phyloP scores from a whole-genome alignment of 345 rosid species.

The Viola odorata region DNA sequence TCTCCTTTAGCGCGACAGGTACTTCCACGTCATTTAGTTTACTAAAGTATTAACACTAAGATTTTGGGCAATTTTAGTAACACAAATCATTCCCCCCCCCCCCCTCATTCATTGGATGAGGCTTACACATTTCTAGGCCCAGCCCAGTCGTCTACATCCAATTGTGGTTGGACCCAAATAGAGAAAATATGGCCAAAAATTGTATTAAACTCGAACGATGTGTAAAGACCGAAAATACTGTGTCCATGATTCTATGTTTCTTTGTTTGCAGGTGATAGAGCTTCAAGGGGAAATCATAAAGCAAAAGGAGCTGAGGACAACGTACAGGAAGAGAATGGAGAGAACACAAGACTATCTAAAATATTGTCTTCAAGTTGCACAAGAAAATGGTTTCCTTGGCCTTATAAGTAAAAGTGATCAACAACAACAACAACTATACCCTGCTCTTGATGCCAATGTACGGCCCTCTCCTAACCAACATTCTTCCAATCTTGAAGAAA shows the following conservation, averaged over 20 bases:
- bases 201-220: no score
- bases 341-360: slow-evolving; percentile 49
- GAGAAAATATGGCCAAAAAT: no score
- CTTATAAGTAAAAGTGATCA: slow-evolving; percentile 19
- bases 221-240: no score
- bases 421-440: slow-evolving; percentile 15
- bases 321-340: slow-evolving; percentile 44
- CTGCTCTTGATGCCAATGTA: slow-evolving; percentile 10
- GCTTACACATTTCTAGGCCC: not conserved
- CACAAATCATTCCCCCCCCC: not conserved
- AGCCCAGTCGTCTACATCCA: not conserved
- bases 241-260: no score
- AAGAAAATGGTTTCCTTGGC: slow-evolving; percentile 47
- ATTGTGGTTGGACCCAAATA: not conserved
- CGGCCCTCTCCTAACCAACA: slow-evolving; percentile 3
- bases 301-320: slow-evolving; percentile 34
- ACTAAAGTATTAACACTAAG: no score
- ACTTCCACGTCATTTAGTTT: not conserved
- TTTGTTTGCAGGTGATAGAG: slow-evolving; percentile 29
- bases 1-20: slow-evolving; percentile 36
- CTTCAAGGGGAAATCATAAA: slow-evolving; percentile 37
- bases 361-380: slow-evolving; percentile 55
- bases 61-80: not conserved
- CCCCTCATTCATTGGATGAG: no score
- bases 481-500: slow-evolving; percentile 17